These are phyloP conservation scores for Clonostachys byssicola DNA, from an alignment of 2,329 filamentous ascomycete species.

Conservation along the genomic window DNA sequence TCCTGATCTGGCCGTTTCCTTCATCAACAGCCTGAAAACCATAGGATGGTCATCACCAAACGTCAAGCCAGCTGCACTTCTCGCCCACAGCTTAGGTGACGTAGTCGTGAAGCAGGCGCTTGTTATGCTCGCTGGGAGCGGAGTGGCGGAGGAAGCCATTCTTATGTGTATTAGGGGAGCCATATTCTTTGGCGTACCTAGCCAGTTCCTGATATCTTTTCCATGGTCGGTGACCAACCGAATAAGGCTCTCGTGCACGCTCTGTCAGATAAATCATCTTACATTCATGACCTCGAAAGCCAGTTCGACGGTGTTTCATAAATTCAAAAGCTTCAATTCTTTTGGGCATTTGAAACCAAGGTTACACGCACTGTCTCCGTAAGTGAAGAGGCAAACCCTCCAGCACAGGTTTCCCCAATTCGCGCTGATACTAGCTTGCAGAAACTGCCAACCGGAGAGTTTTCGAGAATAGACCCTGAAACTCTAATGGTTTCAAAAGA, in stretches of 20 bases:
- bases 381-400: too few relatives aligned
- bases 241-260: background rate
- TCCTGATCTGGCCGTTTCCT: background rate
- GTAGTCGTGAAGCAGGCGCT: background rate
- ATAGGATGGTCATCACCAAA: background rate
- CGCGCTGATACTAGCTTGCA: background rate
- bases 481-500: background rate
- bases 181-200: background rate
- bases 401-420: background rate
- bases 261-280: background rate
- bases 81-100: conserved; percentile 1
- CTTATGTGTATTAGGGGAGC: background rate
- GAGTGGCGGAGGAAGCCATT: background rate
- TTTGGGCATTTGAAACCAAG: background rate
- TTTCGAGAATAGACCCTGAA: background rate
- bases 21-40: background rate
- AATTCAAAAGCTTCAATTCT: too few relatives aligned
- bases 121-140: background rate
- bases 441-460: background rate
- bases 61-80: background rate
- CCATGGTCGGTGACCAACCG: background rate
- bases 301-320: too few relatives aligned
- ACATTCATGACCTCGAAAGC: too few relatives aligned
- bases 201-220: background rate
- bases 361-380: too few relatives aligned